Base-by-base conservation (phyloP, 2,329 filamentous ascomycete genomes). In the Clarireedia homoeocarpa region DNA sequence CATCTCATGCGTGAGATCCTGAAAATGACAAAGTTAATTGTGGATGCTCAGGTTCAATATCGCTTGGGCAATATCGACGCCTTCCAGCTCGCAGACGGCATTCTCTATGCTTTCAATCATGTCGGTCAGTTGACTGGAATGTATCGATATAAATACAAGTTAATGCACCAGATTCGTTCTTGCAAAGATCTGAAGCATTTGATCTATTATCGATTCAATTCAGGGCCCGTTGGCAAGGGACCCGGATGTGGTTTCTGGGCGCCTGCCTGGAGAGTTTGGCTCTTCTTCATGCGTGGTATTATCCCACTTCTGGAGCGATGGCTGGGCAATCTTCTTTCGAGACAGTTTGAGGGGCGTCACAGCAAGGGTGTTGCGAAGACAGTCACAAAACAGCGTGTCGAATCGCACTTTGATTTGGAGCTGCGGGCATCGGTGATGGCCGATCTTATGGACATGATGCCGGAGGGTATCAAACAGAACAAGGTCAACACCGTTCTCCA, bases 401-500 rank as follows among this genome's bases (percentile, higher is more conserved):
- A 99, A 70, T 97, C 94, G 24, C 95, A 99, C 70, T 99, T 96
- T 68, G 94, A 99, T 73, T 79, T 99, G 56, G 94, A 99, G 73
- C 84, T 99, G 51, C 89, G 94, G 67, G 95, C 95, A 15, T 96
- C 94, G 0, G 94, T 99, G 62, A 99, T 99, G 92, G 91, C 92
- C 46, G 94, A 99, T 73, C 77, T 99, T 51, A 96, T 96, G 88
- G 94, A 99, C 68, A 99, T 99, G 95, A 99, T 99, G 94, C 94
- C 94, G 0, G 95, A 99, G 71, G 94, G 94, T 63, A 97, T 99
- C 75, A 96, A 96, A 72, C 94, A 99, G 71, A 99, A 94, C 77
- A 99, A 99, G 75, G 91, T 99, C 72, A 96, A 99, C 72, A 96
- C 91, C 1, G 92, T 99, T 46, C 77, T 99, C 53, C 94, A 97